A percentile compares a stretch with the other conserved stretches of the same genome.
phyloP scores from a whole-genome alignment of 2,329 filamentous ascomycete genomes.

The Stagonosporopsis cucurbitacearum region DNA sequence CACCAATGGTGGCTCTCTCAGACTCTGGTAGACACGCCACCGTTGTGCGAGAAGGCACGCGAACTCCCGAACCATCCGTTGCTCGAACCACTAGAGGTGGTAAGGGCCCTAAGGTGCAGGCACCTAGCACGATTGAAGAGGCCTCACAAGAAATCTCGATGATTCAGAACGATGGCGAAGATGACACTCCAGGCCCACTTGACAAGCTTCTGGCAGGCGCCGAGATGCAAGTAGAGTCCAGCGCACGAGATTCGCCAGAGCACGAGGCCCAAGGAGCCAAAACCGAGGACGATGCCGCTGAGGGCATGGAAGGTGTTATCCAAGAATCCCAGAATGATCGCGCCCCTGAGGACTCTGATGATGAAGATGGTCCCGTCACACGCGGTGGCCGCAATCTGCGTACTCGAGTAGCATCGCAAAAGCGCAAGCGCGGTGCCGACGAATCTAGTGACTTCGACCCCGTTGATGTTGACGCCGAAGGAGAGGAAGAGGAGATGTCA shows the following conservation, averaged over 20 bases:
- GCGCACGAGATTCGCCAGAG: constrained; percentile 38
- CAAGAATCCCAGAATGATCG: constrained; percentile 52
- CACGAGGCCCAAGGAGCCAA: constrained; percentile 42
- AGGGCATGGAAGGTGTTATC: constrained; percentile 48
- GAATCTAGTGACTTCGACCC: constrained; percentile 71
- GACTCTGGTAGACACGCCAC: constrained; percentile 65
- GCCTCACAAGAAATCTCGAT: constrained; percentile 59
- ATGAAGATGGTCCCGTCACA: constrained; percentile 64
- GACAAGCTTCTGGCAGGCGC: constrained; percentile 43
- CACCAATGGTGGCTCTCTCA: constrained; percentile 63
- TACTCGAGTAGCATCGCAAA: constrained; percentile 40
- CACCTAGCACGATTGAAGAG: constrained; percentile 59
- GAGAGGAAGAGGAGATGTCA: constrained; percentile 61
- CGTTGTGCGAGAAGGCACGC: constrained; percentile 61
- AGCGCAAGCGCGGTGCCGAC: constrained; percentile 53
- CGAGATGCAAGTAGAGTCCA: constrained; percentile 48
- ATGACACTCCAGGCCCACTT: constrained; percentile 40
- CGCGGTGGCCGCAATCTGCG: constrained; percentile 52
- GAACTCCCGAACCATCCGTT: constrained; percentile 57
- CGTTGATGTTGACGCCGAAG: constrained; percentile 62
- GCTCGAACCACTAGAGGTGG: constrained; percentile 51
- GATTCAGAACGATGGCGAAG: constrained; percentile 37
- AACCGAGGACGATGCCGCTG: constrained; percentile 39
- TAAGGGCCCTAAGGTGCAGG: constrained; percentile 56
- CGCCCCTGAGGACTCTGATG: constrained; percentile 53